Percentiles rank a stretch among this genome's conserved stretches.
These are phyloP conservation scores for Backusella westeae DNA, from an alignment of 192 early-diverging fungal species.

Conservation along the genomic window DNA sequence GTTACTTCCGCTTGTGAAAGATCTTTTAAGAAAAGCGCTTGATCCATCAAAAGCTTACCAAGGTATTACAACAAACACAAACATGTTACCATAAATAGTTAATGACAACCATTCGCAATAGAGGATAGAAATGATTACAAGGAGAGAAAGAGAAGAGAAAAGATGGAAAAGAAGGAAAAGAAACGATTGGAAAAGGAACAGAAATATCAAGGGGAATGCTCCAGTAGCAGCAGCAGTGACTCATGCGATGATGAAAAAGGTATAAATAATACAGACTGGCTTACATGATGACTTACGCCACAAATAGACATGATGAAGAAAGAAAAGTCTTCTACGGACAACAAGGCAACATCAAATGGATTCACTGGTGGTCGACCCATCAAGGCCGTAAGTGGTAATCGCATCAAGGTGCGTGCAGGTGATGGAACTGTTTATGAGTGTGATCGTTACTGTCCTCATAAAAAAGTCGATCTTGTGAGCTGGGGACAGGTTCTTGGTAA, in stretches of 20 bases:
- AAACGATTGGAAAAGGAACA: background rate
- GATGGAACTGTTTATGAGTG: conserved; percentile 49
- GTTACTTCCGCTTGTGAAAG: conserved; percentile 48
- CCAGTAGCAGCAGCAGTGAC: conserved; percentile 5
- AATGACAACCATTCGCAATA: background rate
- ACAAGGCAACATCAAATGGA: background rate
- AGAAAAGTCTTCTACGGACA: background rate
- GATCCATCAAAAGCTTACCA: conserved; percentile 27
- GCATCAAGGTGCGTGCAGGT: conserved; percentile 42
- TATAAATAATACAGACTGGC: background rate
- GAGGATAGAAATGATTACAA: conserved; percentile 31
- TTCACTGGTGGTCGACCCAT: conserved; percentile 25
- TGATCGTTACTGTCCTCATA: conserved; percentile 57
- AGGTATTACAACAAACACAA: background rate
- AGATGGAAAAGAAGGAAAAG: background rate
- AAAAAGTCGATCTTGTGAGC: conserved; percentile 34
- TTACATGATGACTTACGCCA: background rate
- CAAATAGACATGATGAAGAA: background rate
- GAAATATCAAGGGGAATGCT: background rate
- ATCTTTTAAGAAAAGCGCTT: conserved; percentile 44
- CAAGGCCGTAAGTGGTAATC: conserved; percentile 29
- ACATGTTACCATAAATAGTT: background rate
- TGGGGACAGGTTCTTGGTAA: conserved; percentile 53
- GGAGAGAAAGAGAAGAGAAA: conserved; percentile 31
- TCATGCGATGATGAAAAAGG: background rate